Conservation (phyloP, 2,329 filamentous ascomycete genomes). For the Colletotrichum sp. region DNA sequence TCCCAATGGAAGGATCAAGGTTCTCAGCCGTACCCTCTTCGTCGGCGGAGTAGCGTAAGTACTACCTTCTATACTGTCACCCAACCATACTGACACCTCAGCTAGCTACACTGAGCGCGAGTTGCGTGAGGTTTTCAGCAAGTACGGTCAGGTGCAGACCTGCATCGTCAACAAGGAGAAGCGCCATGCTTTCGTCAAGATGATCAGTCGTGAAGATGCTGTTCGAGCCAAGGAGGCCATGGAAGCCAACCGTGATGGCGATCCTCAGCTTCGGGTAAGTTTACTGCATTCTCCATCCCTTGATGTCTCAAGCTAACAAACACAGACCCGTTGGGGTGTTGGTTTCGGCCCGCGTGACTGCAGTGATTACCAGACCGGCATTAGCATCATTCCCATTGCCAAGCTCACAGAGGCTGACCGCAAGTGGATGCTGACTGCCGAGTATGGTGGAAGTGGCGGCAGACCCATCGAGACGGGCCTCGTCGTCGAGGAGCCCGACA, state of each 20-base stretch:
- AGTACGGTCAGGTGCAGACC: conserved; percentile 88
- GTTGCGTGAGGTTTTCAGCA: conserved; percentile 78
- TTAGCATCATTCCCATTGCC: conserved; percentile 92
- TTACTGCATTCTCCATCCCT: neutral
- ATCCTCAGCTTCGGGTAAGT: conserved; percentile 75
- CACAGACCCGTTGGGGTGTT: conserved; percentile 91
- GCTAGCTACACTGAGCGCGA: conserved; percentile 77
- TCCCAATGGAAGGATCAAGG: conserved; percentile 82
- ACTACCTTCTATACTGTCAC: neutral
- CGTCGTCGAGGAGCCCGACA: conserved; percentile 95
- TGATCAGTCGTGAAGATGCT: conserved; percentile 88
- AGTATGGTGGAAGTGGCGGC: conserved; percentile 91
- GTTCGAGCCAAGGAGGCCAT: conserved; percentile 84
- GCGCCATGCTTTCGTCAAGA: conserved; percentile 98
- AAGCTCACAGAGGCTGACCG: conserved; percentile 94
- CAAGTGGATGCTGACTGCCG: conserved; percentile 95
- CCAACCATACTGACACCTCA: conserved; percentile 29
- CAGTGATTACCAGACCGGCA: conserved; percentile 90
- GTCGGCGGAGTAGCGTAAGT: conserved; percentile 92
- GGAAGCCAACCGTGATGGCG: conserved; percentile 76
- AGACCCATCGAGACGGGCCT: conserved; percentile 80
- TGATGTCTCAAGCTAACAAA: neutral
- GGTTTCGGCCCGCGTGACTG: conserved; percentile 97
- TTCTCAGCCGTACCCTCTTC: conserved; percentile 92
- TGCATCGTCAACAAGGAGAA: conserved; percentile 99